A percentile compares a stretch with the other conserved stretches of the same genome.
phyloP scores from a whole-genome alignment of 1,284 basidiomycete genomes.

The Pyrrhoderma lamaoense region DNA sequence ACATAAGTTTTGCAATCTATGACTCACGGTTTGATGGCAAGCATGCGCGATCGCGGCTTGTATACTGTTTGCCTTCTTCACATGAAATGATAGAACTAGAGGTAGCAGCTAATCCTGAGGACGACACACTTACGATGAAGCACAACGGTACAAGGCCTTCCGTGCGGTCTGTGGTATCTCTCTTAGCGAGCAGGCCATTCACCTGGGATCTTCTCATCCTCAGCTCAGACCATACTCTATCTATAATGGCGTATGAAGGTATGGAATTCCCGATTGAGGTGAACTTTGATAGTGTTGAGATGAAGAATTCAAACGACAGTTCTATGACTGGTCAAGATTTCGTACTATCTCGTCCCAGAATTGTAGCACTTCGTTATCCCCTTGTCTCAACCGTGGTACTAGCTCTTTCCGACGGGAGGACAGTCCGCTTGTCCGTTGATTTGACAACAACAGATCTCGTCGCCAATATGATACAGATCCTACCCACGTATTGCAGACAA shows the following conservation, averaged over 20 bases:
- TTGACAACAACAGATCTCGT: slow-evolving; percentile 50
- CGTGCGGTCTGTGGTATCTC: slow-evolving; percentile 47
- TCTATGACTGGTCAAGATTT: slow-evolving; percentile 18
- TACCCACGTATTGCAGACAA: slow-evolving; percentile 27
- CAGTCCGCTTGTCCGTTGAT: slow-evolving; percentile 40
- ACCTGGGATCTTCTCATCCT: slow-evolving; percentile 66
- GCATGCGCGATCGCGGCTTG: slow-evolving; percentile 44
- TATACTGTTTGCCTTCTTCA: slow-evolving; percentile 46
- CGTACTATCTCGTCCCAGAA: slow-evolving; percentile 24
- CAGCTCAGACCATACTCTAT: slow-evolving; percentile 42
- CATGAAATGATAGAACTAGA: slow-evolving; percentile 35
- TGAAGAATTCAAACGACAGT: slow-evolving; percentile 13
- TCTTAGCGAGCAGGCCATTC: slow-evolving; percentile 53
- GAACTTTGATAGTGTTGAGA: slow-evolving; percentile 22
- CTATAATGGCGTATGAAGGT: slow-evolving; percentile 55
- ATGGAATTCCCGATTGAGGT: slow-evolving; percentile 38
- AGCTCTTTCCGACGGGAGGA: slow-evolving; percentile 41
- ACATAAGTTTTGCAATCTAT: slow-evolving; percentile 52
- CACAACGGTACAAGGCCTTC: slow-evolving; percentile 32
- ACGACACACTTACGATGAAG: slow-evolving; percentile 37
- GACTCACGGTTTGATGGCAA: slow-evolving; percentile 59
- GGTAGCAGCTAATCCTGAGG: slow-evolving; percentile 20
- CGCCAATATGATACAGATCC: slow-evolving; percentile 47
- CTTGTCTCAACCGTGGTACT: slow-evolving; percentile 40
- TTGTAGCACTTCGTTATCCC: slow-evolving; percentile 35